phyloP scores from a whole-genome alignment of 805 yeast species.

The Myxozyma udenii region DNA sequence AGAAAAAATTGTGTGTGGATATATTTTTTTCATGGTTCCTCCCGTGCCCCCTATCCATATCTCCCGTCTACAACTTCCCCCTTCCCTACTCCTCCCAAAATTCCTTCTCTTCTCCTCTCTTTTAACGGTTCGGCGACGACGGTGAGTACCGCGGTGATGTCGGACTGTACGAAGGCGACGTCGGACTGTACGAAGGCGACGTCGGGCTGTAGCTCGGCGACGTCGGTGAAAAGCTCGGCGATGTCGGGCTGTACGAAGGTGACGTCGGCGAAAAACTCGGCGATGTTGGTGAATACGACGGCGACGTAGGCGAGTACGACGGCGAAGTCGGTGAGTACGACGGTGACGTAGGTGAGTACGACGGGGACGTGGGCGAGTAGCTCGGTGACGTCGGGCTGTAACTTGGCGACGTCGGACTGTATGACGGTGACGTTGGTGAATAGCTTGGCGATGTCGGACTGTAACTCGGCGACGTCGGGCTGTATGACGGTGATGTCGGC shows the following conservation, averaged over 20 bases:
- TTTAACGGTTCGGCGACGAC: slow-evolving; percentile 56
- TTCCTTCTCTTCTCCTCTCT: too few species aligned
- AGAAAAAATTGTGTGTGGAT: too few species aligned
- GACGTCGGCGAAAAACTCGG: slow-evolving; percentile 65
- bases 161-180: slow-evolving; percentile 69
- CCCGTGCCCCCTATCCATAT: too few species aligned
- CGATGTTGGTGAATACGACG: slow-evolving; percentile 73
- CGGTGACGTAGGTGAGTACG: slow-evolving; percentile 66
- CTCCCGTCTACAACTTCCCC: too few species aligned
- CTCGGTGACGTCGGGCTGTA: slow-evolving; percentile 85
- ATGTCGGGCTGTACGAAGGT: slow-evolving; percentile 64
- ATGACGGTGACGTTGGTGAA: slow-evolving; percentile 77
- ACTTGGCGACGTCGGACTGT: slow-evolving; percentile 74
- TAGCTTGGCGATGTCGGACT: slow-evolving; percentile 67
- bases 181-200: slow-evolving; percentile 68
- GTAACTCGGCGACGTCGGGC: slow-evolving; percentile 63
- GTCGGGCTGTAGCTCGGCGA: too few species aligned
- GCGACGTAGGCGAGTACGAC: slow-evolving; percentile 79
- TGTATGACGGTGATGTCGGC: slow-evolving; percentile 58
- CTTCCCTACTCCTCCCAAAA: too few species aligned
- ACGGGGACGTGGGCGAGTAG: slow-evolving; percentile 76
- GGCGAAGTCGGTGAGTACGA: slow-evolving; percentile 69
- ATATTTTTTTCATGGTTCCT: too few species aligned
- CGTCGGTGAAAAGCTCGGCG: slow-evolving; percentile 67
- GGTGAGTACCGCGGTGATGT: slow-evolving; percentile 59